Base-by-base conservation (phyloP, 2,329 filamentous ascomycete species). In the Aspergillus sp. region DNA sequence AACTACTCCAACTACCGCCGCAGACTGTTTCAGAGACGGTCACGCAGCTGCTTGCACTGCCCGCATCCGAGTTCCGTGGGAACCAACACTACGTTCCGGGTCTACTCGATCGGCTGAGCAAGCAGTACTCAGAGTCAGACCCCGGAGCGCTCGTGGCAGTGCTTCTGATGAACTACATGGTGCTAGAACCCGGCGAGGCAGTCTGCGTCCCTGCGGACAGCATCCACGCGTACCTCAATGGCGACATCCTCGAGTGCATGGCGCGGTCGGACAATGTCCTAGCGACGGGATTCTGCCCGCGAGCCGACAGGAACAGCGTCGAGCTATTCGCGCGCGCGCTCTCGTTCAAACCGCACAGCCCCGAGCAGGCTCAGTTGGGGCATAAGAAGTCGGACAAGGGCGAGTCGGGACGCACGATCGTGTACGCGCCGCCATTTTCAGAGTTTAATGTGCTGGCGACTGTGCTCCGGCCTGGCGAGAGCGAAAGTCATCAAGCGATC, bases 211-310 rank as follows among this genome's bases (percentile, higher is more conserved):
- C 88, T 0, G 87, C 87, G 0, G 88, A 91, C 62, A 88, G 87
- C 4, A 89, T 90, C 54, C 88, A 91, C 67, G 88, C 88, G 0
- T 91, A 90, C 67, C 77, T 91, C 0, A 82, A 82, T 4, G 89
- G 89, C 3, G 85, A 91, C 68, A 90, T 91, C 51, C 85, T 91
- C 64, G 89, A 91, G 72, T 91, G 88, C 73, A 91, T 91, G 89
- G 89, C 89, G 1, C 82, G 88, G 7, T 86, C 82, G 19, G 87
- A 91, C 76, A 90, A 91, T 57, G 88, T 92, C 2, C 78, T 92
- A 50, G 90, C 89, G 71, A 85, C 84, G 0, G 89, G 89, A 0
- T 90, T 93, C 77, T 91, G 88, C 64, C 88, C 89, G 0, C 79
- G 79, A 1, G 82, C 84, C 0, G 85, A 89, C 47, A 80, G 87